Percentiles rank a stretch among this genome's conserved stretches.
Conservation (phyloP, 2,329 filamentous ascomycete species). For the Kalmusia sp. region DNA sequence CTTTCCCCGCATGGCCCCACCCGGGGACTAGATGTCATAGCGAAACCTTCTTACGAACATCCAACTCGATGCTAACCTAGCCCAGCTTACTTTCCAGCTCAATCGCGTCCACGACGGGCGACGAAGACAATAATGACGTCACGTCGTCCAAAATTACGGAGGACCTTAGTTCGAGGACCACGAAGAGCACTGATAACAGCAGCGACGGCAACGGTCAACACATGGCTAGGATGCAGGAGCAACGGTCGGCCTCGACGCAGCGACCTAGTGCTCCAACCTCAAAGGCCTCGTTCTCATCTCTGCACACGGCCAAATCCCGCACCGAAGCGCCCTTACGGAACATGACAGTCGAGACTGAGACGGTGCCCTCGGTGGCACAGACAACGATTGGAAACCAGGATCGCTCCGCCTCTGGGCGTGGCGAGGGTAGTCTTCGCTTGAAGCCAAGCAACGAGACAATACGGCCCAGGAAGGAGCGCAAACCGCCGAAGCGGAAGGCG, state of each 20-base stretch:
- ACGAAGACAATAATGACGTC: conserved; percentile 52
- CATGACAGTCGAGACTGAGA: conserved; percentile 98
- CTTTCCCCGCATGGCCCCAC: conserved; percentile 34
- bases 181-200: conserved; percentile 61
- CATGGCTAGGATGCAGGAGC: conserved; percentile 52
- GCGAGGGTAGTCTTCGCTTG: conserved; percentile 78
- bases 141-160: conserved; percentile 56
- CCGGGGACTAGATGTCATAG: conserved; percentile 28
- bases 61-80: conserved; percentile 18
- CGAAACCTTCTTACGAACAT: conserved; percentile 26
- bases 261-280: conserved; percentile 59
- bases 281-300: conserved; percentile 73
- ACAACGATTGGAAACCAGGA: conserved; percentile 71
- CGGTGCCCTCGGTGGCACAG: conserved; percentile 88
- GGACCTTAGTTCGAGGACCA: conserved; percentile 44
- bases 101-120: conserved; percentile 29
- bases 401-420: conserved; percentile 63
- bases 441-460: conserved; percentile 97
- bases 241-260: conserved; percentile 49
- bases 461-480: conserved; percentile 91
- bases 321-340: conserved; percentile 79
- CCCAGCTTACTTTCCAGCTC: conserved; percentile 20
- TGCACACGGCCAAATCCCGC: conserved; percentile 70
- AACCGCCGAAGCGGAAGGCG: conserved; percentile 77
- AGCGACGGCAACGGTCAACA: conserved; percentile 64